Base-by-base conservation (phyloP, 2,329 filamentous ascomycete genomes). In the Sphaerulina musiva region DNA sequence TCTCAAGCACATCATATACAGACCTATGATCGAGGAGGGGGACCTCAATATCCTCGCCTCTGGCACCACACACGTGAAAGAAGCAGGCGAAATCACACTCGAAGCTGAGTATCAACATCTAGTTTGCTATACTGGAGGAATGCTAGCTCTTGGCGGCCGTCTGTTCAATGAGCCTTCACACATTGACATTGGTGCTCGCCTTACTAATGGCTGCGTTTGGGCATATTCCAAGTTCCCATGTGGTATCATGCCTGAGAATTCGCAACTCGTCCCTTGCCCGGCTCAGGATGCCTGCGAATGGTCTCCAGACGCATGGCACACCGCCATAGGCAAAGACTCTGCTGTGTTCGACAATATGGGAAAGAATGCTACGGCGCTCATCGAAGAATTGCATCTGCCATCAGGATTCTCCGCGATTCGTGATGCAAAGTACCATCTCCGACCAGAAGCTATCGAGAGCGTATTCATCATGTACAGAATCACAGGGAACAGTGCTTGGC, bases 371-470 rank as follows among this genome's bases (percentile, higher is more conserved):
- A 49, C 69, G 17, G 67, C 64, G 17, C 62, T 68, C 14, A 70
- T 76, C 31, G 54, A 70, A 46, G 66, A 71, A 61, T 77, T 66
- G 66, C 73, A 72, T 9, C 62, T 85, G 4, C 76, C 78, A 6
- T 72, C 70, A 5, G 84, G 83, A 17, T 80, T 85, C 66, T 73
- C 77, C 2, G 72, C 73, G 14, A 76, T 85, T 45, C 68, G 72
- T 41, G 80, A 84, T 54, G 70, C 74, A 40, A 76, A 77, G 52
- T 88, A 87, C 65, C 80, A 86, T 31, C 74, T 89, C 43, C 79
- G 84, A 6, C 87, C 87, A 17, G 87, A 92, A 71, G 87, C 87
- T 2, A 89, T 92, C 51, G 87, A 92, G 73, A 86, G 83, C 11
- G 80, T 93, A 4, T 92, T 89, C 69, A 80, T 89, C 66, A 81